Conservation (phyloP, 202 grass and related monocot genomes). For the Saccharum hybrid region DNA sequence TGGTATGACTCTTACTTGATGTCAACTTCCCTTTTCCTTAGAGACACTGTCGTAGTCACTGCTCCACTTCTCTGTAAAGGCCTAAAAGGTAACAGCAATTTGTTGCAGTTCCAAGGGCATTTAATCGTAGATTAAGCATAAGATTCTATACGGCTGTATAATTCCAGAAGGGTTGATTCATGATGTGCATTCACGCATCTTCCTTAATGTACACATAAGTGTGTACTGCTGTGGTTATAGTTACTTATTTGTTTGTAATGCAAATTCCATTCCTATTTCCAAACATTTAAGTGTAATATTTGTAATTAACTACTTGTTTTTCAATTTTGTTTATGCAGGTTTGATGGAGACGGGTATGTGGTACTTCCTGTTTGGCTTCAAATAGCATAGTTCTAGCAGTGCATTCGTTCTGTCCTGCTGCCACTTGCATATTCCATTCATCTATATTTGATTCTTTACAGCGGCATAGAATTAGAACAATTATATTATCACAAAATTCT, state of each 20-base stretch:
- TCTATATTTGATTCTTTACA: neutral
- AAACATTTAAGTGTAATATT: neutral
- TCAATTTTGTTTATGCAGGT: constrained; percentile 61
- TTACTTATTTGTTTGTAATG: neutral
- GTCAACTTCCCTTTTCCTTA: neutral
- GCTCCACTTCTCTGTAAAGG: neutral
- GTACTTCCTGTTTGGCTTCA: constrained; percentile 7
- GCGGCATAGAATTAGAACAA: neutral
- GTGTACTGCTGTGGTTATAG: neutral
- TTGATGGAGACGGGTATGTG: constrained; percentile 96
- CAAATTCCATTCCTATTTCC: constrained; percentile 20
- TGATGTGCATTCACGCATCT: neutral
- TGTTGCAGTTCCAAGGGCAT: no score
- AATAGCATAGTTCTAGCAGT: constrained; percentile 5
- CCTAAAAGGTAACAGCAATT: constrained; percentile 4
- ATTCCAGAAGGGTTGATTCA: neutral
- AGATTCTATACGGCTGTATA: neutral
- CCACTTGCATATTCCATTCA: constrained; percentile 18
- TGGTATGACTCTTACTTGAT: constrained; percentile 56
- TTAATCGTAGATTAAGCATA: neutral
- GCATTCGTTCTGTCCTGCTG: constrained; percentile 13
- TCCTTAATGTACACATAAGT: neutral
- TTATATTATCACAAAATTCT: neutral
- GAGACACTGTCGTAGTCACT: neutral
- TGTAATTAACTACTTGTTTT: constrained; percentile 19